Evolutionary conservation across 177 flowering plant species (phyloP), one percentile per base, ranked within the genome.

Genomic region (Telopea speciosissima): DNA sequence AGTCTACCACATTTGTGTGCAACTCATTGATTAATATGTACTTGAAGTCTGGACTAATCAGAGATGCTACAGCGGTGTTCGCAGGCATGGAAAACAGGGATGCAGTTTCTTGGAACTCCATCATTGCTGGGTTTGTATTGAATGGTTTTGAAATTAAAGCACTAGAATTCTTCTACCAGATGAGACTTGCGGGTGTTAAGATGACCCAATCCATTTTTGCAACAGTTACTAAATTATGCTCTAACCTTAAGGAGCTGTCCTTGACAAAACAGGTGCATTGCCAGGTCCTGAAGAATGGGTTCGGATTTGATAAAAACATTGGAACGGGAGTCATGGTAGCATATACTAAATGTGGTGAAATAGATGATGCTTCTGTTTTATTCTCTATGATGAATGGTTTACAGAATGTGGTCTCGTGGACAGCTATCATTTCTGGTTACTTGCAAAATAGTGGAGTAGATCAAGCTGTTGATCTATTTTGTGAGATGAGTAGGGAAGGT

Each of bases 371-470:
- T 17, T 81, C 79, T n/a, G 74, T 73, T 64, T 62, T 88, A 76
- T 94, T 94, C 73, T 73, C 73, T 11, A 67, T 67, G 62, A 79
- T 85, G 89, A 63, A 74, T 66, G 83, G 80, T 67, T 25, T 63
- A 72, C 84, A 70, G 66, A 88, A 79, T 75, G 97, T 95, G 67
- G 91, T 90, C 24, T 82, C 96, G 6, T 92, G 99, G 97, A 95
- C 99, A 0, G 93, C 97, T 33, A 85, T 92, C 83, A 90, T 95
- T 52, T 75, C 76, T 61, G 97, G 96, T 61, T 84, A 77, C 76
- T 75, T 90, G 81, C 88, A 88, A 73, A 90, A 85, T 80, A 87
- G 85, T 40, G 65, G 26, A 24, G 68, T 28, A 12, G 84, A 76
- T 62, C 66, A 81, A 78, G 96, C 97, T 0, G 81, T 74, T 3